A percentile compares a stretch with the other conserved stretches of the same genome.
These are phyloP conservation scores for Hemisphaericaspora xylofermentans DNA, from an alignment of 1,139 yeast species.

Conservation along the genomic window DNA sequence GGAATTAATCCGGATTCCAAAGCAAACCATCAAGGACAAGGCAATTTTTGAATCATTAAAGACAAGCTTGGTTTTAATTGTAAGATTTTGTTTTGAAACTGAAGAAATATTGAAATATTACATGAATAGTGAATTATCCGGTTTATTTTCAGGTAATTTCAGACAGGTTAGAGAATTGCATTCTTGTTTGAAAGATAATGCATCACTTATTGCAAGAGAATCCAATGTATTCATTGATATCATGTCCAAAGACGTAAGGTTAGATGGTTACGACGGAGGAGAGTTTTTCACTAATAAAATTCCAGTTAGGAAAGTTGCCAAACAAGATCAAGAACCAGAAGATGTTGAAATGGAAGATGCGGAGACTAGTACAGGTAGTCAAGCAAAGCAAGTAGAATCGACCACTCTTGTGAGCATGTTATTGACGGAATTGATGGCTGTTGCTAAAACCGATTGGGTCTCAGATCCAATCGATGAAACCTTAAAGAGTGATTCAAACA, in stretches of 20 bases:
- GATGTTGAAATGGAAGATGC: constrained; percentile 36
- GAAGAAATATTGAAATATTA: constrained; percentile 46
- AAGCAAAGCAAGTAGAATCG: constrained; percentile 23
- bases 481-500: constrained; percentile 16
- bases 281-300: constrained; percentile 18
- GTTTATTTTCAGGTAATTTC: constrained; percentile 28
- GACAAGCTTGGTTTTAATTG: constrained; percentile 36
- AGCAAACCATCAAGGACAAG: constrained; percentile 8
- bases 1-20: constrained; percentile 16
- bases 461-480: constrained; percentile 27
- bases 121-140: constrained; percentile 49
- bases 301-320: constrained; percentile 18
- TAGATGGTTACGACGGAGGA: constrained; percentile 47
- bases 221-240: constrained; percentile 56
- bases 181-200: constrained; percentile 53
- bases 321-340: constrained; percentile 14
- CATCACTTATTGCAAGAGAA: constrained; percentile 58
- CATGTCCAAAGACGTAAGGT: constrained; percentile 47
- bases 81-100: constrained; percentile 73
- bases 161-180: constrained; percentile 46
- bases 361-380: not conserved
- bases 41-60: constrained; percentile 12
- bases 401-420: constrained; percentile 65
- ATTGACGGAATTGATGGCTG: constrained; percentile 62
- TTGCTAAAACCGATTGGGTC: constrained; percentile 52